Evolutionary conservation across 1,284 basidiomycete species (phyloP).

Genomic region (Melanopsichium pennsylvanicum): DNA sequence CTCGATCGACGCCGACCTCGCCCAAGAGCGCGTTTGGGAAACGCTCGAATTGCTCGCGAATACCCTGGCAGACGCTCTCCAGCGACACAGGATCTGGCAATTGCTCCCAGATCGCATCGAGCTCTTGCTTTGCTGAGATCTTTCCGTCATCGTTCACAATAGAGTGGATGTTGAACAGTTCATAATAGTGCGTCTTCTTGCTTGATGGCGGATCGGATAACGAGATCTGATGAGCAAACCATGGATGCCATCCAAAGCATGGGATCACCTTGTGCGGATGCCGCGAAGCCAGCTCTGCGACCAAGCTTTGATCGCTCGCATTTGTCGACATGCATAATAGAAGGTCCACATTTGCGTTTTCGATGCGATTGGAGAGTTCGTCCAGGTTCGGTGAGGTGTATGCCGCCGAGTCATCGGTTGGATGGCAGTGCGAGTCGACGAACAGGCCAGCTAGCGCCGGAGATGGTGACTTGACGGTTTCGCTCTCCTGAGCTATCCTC

Average conservation of each 20-base stretch:
- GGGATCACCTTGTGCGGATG: constrained; percentile 37
- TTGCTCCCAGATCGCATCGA: constrained; percentile 36
- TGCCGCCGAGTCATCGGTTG: too few relatives aligned
- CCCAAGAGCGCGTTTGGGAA: constrained; percentile 56
- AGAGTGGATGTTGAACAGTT: constrained; percentile 25
- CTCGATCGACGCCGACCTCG: constrained; percentile 61
- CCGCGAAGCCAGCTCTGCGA: constrained; percentile 36
- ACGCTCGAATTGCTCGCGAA: constrained; percentile 33
- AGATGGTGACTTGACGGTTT: too few relatives aligned
- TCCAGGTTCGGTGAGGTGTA: constrained; percentile 5
- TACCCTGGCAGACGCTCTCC: constrained; percentile 15
- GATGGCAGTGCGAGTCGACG: neutral
- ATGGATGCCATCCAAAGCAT: constrained; percentile 61
- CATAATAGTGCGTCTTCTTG: constrained; percentile 42
- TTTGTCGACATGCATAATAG: constrained; percentile 60
- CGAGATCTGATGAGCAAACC: constrained; percentile 58
- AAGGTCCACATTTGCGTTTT: constrained; percentile 5
- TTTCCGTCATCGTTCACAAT: neutral
- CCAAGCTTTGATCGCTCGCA: constrained; percentile 49
- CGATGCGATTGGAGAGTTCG: constrained; percentile 24
- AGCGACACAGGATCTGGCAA: constrained; percentile 53
- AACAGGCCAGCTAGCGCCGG: neutral
- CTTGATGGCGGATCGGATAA: constrained; percentile 25
- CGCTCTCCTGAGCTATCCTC: too few relatives aligned
- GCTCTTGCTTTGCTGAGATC: constrained; percentile 17